A percentile compares a stretch with the other conserved stretches of the same genome.
Conservation (phyloP, 805 yeast genomes). For the Metschnikowia kofuensis region DNA sequence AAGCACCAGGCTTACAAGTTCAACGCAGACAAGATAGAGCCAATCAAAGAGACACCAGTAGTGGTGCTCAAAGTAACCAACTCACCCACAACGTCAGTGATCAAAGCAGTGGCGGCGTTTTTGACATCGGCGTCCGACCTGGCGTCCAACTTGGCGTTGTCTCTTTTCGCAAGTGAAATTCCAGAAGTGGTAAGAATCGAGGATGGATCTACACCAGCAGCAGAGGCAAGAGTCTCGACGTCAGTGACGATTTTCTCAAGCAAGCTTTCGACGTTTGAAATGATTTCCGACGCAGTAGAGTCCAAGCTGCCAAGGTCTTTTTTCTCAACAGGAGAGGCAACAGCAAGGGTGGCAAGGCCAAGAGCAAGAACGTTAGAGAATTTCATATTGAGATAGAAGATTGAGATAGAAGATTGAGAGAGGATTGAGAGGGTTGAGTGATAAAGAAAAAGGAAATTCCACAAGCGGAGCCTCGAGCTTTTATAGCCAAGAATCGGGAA, state of each 20-base stretch:
- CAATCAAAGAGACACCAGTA: constrained; percentile 5
- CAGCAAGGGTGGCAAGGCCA: constrained; percentile 6
- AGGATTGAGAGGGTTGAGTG: background rate
- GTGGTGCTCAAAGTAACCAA: constrained; percentile 1
- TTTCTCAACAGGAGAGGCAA: constrained; percentile 1
- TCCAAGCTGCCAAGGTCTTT: background rate
- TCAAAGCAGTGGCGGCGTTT: constrained; percentile 1
- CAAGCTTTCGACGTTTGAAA: constrained; percentile 3
- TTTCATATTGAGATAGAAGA: constrained; percentile 3
- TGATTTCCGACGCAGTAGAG: background rate
- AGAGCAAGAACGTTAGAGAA: constrained; percentile 2
- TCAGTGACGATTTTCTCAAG: constrained; percentile 5
- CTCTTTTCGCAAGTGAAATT: background rate
- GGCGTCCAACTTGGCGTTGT: background rate
- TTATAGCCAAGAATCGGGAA: background rate
- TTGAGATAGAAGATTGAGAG: no score
- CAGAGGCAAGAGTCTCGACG: constrained; percentile 9
- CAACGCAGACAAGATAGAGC: constrained; percentile 2
- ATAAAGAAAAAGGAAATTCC: no score
- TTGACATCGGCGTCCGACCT: constrained; percentile 1
- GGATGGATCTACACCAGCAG: constrained; percentile 9
- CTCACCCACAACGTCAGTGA: constrained; percentile 6
- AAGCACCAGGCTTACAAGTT: background rate
- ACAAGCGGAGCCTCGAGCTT: no score
- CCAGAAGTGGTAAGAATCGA: constrained; percentile 2